A percentile compares a stretch with the other conserved stretches of the same genome.
phyloP scores from a whole-genome alignment of 768 basidiomycete species.

The Naganishia onofrii region DNA sequence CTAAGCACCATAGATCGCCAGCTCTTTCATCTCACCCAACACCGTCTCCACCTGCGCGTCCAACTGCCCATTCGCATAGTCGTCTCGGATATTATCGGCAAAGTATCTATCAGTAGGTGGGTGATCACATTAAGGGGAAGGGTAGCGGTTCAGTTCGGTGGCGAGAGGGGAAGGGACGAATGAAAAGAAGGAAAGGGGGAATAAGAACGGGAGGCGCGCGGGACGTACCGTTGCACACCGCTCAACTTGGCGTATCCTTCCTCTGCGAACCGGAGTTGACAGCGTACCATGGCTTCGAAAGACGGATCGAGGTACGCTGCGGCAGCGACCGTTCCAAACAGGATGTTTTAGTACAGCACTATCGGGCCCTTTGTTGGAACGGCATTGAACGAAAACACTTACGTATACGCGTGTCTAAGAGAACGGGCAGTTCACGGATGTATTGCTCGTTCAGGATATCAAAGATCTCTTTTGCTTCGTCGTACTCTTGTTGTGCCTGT shows the following conservation, averaged over 20 bases:
- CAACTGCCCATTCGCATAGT: conserved; percentile 93
- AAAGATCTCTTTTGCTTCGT: conserved; percentile 91
- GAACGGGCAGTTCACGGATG: conserved; percentile 80
- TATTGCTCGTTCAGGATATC: conserved; percentile 89
- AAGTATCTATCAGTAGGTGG: conserved; percentile 69
- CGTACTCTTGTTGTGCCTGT: conserved; percentile 91
- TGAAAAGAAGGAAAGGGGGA: not conserved
- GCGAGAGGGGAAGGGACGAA: too few species aligned
- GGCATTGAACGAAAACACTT: conserved; percentile 24
- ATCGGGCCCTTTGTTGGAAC: not conserved
- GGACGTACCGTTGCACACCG: conserved; percentile 70
- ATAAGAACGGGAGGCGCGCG: too few species aligned
- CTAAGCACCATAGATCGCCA: conserved; percentile 76
- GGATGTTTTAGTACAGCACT: too few species aligned
- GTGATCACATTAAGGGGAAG: not conserved
- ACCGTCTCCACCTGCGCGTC: conserved; percentile 97
- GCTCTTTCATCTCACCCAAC: conserved; percentile 93
- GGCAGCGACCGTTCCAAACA: too few species aligned
- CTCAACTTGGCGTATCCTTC: conserved; percentile 97
- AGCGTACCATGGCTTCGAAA: conserved; percentile 92
- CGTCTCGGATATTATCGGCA: conserved; percentile 82
- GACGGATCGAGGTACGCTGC: conserved; percentile 89
- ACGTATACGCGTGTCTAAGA: conserved; percentile 88
- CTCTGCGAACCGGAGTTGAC: conserved; percentile 96
- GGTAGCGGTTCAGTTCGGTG: not conserved